Percentiles rank a stretch among this genome's conserved stretches.
Evolutionary conservation across 2,329 filamentous ascomycete genomes (phyloP).

Genomic region (Aspergillus pseudoviridinutans): DNA sequence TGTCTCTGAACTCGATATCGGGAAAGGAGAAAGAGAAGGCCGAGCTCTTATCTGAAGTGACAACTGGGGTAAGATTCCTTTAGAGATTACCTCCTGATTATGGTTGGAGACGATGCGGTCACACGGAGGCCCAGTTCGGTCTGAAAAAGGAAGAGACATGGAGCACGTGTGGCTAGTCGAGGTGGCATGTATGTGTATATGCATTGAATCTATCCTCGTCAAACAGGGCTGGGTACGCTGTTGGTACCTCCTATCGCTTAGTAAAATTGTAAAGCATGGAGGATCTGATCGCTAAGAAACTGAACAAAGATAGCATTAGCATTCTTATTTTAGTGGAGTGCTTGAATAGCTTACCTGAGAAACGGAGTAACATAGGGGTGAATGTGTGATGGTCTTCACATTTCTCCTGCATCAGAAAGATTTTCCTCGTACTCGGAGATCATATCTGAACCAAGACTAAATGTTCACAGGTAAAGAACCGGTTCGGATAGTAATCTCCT

Average conservation of each 20-base stretch:
- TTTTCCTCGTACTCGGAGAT: neutral
- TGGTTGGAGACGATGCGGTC: neutral
- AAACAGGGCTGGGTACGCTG: neutral
- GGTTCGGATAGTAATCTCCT: no score
- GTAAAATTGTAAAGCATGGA: neutral
- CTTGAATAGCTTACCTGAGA: neutral
- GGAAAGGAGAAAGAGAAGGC: no score
- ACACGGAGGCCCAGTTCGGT: neutral
- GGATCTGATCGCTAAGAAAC: neutral
- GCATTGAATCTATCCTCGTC: neutral
- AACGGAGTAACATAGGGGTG: neutral
- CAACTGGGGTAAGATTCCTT: no score
- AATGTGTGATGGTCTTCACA: neutral
- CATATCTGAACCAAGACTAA: no score
- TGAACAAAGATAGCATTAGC: neutral
- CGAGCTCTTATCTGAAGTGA: no score
- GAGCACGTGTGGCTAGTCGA: neutral
- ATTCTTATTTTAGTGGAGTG: neutral
- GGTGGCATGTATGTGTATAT: neutral
- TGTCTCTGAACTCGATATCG: no score
- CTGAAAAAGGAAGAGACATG: neutral
- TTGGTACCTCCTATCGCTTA: neutral
- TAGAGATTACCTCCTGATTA: no score
- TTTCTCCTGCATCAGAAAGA: neutral
- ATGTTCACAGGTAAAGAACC: no score